phyloP scores from a whole-genome alignment of 2,329 filamentous ascomycete species.

The Phialophora tarda region DNA sequence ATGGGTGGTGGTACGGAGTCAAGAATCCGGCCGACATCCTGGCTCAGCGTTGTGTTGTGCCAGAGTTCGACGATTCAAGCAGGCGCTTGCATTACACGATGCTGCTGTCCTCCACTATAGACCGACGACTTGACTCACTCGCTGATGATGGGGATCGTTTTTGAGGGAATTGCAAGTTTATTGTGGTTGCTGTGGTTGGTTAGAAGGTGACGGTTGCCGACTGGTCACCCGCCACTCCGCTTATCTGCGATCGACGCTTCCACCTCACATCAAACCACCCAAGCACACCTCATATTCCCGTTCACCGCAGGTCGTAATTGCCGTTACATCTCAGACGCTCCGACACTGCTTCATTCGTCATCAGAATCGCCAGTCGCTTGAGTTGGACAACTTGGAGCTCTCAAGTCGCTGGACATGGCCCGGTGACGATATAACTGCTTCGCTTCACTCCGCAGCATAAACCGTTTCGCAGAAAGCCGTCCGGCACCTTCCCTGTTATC shows the following conservation, averaged over 20 bases:
- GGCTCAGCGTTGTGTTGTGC: neutral
- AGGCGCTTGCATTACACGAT: neutral
- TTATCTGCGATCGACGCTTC: slow-evolving; percentile 12
- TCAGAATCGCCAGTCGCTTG: neutral
- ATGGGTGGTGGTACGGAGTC: slow-evolving; percentile 22
- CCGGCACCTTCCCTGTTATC: neutral
- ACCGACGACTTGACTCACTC: neutral
- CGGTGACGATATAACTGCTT: slow-evolving; percentile 1
- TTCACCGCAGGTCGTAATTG: neutral
- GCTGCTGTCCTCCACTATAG: neutral
- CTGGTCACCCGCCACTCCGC: slow-evolving; percentile 7
- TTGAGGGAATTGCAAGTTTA: neutral
- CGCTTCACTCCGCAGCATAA: neutral
- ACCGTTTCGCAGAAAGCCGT: neutral
- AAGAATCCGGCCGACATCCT: slow-evolving; percentile 12
- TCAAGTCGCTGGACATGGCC: neutral
- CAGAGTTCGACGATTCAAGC: neutral
- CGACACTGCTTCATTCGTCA: neutral
- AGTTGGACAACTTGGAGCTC: neutral
- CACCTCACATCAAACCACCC: slow-evolving; percentile 7
- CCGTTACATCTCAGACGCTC: neutral
- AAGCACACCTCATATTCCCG: neutral
- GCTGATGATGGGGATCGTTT: neutral
- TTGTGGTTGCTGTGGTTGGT: slow-evolving; percentile 12
- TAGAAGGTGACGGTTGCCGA: slow-evolving; percentile 12